Evolutionary conservation across 164 flowering plant genomes (phyloP).

Genomic region (Saururus chinensis): DNA sequence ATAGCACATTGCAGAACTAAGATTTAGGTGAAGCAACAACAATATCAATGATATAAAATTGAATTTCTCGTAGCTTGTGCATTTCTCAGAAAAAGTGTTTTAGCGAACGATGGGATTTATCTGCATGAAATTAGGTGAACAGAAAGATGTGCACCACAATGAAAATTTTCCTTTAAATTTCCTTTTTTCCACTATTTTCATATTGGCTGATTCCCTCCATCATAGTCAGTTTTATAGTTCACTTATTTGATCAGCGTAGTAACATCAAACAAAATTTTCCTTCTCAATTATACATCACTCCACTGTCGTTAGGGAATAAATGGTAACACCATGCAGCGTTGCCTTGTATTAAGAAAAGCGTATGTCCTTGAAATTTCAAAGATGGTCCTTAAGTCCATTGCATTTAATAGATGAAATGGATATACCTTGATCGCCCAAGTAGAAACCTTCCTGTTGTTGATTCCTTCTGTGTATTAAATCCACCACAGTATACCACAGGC

Average conservation of each 20-base stretch:
- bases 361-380: neutral
- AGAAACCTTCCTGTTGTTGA: conserved; percentile 94
- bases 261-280: too few relatives aligned
- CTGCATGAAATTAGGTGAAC: too few relatives aligned
- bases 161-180: too few relatives aligned
- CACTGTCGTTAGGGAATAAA: neutral
- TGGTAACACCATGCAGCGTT: neutral
- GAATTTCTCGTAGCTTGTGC: too few relatives aligned
- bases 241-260: neutral
- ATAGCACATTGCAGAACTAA: too few relatives aligned
- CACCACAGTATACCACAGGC: conserved; percentile 96
- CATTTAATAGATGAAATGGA: neutral
- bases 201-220: neutral
- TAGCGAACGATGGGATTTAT: too few relatives aligned
- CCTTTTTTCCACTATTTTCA: too few relatives aligned
- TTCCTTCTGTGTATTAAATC: conserved; percentile 91
- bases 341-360: neutral
- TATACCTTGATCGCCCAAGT: conserved; percentile 95
- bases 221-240: neutral
- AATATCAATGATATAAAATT: too few relatives aligned
- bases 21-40: neutral
- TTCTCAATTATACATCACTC: neutral
- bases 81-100: too few relatives aligned
- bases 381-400: neutral
- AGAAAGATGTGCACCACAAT: too few relatives aligned